Evolutionary conservation across 495 filamentous ascomycete species (phyloP).

Genomic region (Aspergillus campestris): DNA sequence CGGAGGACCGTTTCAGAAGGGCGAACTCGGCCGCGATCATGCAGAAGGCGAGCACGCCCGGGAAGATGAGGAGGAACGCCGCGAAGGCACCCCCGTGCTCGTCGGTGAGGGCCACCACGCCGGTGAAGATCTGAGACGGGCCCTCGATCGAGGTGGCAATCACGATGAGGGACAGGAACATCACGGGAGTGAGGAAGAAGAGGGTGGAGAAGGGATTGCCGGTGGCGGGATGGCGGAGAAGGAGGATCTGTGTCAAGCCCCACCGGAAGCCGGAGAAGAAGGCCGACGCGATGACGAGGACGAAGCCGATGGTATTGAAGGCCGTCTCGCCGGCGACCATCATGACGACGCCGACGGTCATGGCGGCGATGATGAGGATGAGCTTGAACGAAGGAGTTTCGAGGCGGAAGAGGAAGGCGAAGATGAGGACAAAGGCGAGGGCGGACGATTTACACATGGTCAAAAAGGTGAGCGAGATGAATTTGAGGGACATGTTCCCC

Average conservation of each 20-base stretch:
- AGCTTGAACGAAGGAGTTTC: constrained; percentile 81
- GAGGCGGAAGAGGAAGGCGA: constrained; percentile 90
- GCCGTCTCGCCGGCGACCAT: constrained; percentile 97
- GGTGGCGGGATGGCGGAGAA: constrained; percentile 90
- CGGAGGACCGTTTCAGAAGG: constrained; percentile 85
- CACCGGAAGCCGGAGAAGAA: constrained; percentile 97
- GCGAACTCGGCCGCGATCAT: constrained; percentile 98
- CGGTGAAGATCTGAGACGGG: constrained; percentile 51
- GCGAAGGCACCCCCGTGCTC: constrained; percentile 55
- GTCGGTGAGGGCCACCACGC: constrained; percentile 51
- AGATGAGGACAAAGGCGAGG: constrained; percentile 87
- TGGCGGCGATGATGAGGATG: constrained; percentile 77
- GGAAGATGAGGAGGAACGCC: constrained; percentile 68
- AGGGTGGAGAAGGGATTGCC: constrained; percentile 95
- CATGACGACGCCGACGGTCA: constrained; percentile 95
- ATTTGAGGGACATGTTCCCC: constrained; percentile 91
- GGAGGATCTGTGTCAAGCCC: constrained; percentile 91
- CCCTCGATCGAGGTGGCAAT: constrained; percentile 88
- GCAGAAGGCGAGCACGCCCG: constrained; percentile 82
- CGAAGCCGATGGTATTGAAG: constrained; percentile 81
- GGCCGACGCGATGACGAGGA: constrained; percentile 83
- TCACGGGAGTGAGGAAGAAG: constrained; percentile 92
- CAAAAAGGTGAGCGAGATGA: constrained; percentile 94
- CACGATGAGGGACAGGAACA: constrained; percentile 76
- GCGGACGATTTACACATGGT: constrained; percentile 99